Evolutionary conservation across 371 early-diverging fungal genomes (phyloP), one percentile per base, ranked within the genome.

Genomic region (Mortierella polycephala): DNA sequence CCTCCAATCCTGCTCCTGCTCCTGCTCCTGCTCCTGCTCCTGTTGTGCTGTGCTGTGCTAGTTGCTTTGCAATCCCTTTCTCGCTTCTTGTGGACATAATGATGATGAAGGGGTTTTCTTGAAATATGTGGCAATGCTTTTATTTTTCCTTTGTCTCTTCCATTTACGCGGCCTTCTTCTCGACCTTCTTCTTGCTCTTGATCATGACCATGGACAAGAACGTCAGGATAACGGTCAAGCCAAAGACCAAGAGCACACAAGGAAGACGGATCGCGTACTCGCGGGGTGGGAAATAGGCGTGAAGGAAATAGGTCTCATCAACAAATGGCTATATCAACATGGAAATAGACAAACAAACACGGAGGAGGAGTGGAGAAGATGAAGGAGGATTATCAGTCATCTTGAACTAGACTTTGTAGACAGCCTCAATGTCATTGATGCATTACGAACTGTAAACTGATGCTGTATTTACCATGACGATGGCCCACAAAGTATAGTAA

Each of bases 401-500:
- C 30, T 30, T 30, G 30, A 30, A 30, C 30, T 30, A 30, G 30
- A 30, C 30, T 30, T 4, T 30, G 30, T 30, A 30, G 30, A 30
- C 30, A 30, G 30, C 4, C 30, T 30, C 30, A 30, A 30, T 30
- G 30, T 30, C 30, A 30, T 30, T 30, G 4, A 30, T 30, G 30
- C 30, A 30, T 30, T 30, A 30, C 30, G 30, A 30, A 30, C 30
- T 30, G 30, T 30, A 4, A 30, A 30, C 47, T 30, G 30, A 23
- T n/a, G 16, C 16, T 52, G 16, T 81, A 16, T 40, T 64, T 83
- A 94, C 94, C 91, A 97, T 91, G 54, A 96, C 84, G 49, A 97
- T 84, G 1, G 92, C 93, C 97, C 97, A 97, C 51, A 92, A 77
- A 10, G 96, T 91, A 85, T 97, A 97, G 83, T 97, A 97, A 46